Base-by-base conservation (phyloP, 202 grass and related monocot species). In the Dendrocalamus latiflorus region DNA sequence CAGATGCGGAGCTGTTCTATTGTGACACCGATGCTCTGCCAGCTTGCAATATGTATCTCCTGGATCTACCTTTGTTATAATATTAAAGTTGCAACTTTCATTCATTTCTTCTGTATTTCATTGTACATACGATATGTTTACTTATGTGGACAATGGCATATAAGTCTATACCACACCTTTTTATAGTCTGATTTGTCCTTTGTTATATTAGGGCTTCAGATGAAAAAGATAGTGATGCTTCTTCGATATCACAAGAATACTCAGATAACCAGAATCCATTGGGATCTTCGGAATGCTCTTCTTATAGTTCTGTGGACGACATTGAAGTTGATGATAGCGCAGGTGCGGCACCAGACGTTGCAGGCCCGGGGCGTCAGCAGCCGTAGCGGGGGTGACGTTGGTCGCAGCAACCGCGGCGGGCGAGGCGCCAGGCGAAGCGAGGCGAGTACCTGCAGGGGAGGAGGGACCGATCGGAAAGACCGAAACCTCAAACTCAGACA, bases 281-380 rank as follows among this genome's bases (percentile, higher is more conserved):
- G 53, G 78, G 91, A 84, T 86, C 80, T 77, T 95, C 89, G 44
- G 93, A 88, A 34, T 89, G 81, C 72, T 97, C 92, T 68, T 95
- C 85, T 67, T 90, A 80, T 92, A 83, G 88, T 84, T 98, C 93
- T 80, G 64, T 83, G 79, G 93, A 93, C 9, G 93, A 93, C 86
- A 72, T 55, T 72, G 85, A 90, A 70, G 21, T 72, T n/a, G n/a
- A n/a, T n/a, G n/a, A n/a, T n/a, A n/a, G n/a, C n/a, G n/a, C n/a
- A n/a, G n/a, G n/a, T n/a, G n/a, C n/a, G n/a, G n/a, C n/a, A n/a
- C n/a, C n/a, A n/a, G n/a, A n/a, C n/a, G n/a, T n/a, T n/a, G n/a
- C n/a, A n/a, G n/a, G n/a, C n/a, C n/a, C n/a, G 51, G 51, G 51
- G 51, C 51, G 21, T n/a, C 0, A 18, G 21, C 17, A 55, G n/a